Evolutionary conservation across 2,329 filamentous ascomycete species (phyloP), one percentile per base, ranked within the genome.

Genomic region (Thelonectria olida): DNA sequence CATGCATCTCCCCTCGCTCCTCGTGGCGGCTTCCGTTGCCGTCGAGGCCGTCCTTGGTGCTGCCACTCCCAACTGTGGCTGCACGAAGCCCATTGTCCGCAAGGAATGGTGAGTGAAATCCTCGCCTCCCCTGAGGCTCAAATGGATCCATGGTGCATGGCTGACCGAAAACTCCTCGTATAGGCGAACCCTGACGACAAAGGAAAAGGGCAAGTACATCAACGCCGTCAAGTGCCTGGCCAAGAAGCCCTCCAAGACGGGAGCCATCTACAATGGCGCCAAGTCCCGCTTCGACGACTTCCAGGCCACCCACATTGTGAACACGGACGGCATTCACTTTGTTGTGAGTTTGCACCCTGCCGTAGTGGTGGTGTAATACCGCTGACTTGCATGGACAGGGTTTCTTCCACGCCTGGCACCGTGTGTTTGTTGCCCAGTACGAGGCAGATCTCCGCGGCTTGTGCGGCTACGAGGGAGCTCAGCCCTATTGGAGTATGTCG

Each of bases 211-310:
- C 8, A 49, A 55, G 7, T 72, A 72, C 55, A 70, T 71, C 17
- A 25, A 38, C 22, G 67, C 70, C 4, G 68, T 71, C 27, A 58
- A 68, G 34, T 72, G 70, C 28, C 63, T 72, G 2, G 61, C 66
- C 31, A 44, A 20, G 5, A 63, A 58, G 41, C 63, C 69, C 9
- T 62, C 70, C 2, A 49, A 55, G 45, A 57, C 62, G 10, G 57
- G 59, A 12, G 22, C 47, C 34, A 27, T 63, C 36, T 68, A 68
- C 39, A 44, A 61, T 2, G 68, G 64, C 5, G 63, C 68, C 17
- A 65, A 62, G 54, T 67, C 64, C 20, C 66, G 69, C 2, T 73
- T 64, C 17, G 70, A 73, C 13, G 70, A 73, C 41, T 73, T 72
- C 38, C 54, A 66, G 39, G 66, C 66, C 8, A 63, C 68, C n/a